These are phyloP conservation scores for Termitomyces sp. DNA, from an alignment of 768 basidiomycete species.

Conservation along the genomic window DNA sequence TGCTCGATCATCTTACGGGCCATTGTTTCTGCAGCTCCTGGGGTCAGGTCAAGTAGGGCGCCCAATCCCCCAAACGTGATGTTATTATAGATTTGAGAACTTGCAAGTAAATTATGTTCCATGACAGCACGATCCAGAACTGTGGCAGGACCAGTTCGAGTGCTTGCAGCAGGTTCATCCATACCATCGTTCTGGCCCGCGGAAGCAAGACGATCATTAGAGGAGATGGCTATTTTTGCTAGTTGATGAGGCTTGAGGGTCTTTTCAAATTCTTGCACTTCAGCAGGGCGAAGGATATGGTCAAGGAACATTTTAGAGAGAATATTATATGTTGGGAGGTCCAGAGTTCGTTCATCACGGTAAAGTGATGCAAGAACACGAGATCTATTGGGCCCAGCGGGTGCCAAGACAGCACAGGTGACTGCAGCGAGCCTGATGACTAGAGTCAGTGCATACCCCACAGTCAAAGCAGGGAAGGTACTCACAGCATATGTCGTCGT, in stretches of 20 bases:
- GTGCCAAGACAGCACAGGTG: slow-evolving; percentile 93
- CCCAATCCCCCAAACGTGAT: slow-evolving; percentile 96
- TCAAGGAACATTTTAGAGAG: slow-evolving; percentile 98
- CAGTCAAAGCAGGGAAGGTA: slow-evolving; percentile 9
- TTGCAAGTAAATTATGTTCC: slow-evolving; percentile 97
- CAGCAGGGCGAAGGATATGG: slow-evolving; percentile 86
- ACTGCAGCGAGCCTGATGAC: slow-evolving; percentile 74
- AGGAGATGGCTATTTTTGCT: slow-evolving; percentile 82
- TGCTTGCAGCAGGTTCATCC: slow-evolving; percentile 56
- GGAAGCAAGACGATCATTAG: slow-evolving; percentile 76
- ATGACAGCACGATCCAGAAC: slow-evolving; percentile 96
- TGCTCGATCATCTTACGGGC: slow-evolving; percentile 99
- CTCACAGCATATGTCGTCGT: slow-evolving; percentile 84
- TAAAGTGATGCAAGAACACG: slow-evolving; percentile 89
- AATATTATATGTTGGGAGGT: slow-evolving; percentile 82
- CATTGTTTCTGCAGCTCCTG: slow-evolving; percentile 95
- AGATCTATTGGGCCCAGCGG: slow-evolving; percentile 94
- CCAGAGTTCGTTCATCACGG: slow-evolving; percentile 83
- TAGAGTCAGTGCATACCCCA: not conserved
- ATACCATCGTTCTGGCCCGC: slow-evolving; percentile 54
- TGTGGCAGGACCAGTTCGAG: slow-evolving; percentile 87
- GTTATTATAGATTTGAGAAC: slow-evolving; percentile 96
- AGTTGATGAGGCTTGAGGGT: slow-evolving; percentile 90
- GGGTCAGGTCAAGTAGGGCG: slow-evolving; percentile 80
- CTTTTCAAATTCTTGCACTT: slow-evolving; percentile 86